A percentile compares a stretch with the other conserved stretches of the same genome.
These are phyloP conservation scores for Xylaria flabelliformis DNA, from an alignment of 495 filamentous ascomycete species.

Conservation along the genomic window DNA sequence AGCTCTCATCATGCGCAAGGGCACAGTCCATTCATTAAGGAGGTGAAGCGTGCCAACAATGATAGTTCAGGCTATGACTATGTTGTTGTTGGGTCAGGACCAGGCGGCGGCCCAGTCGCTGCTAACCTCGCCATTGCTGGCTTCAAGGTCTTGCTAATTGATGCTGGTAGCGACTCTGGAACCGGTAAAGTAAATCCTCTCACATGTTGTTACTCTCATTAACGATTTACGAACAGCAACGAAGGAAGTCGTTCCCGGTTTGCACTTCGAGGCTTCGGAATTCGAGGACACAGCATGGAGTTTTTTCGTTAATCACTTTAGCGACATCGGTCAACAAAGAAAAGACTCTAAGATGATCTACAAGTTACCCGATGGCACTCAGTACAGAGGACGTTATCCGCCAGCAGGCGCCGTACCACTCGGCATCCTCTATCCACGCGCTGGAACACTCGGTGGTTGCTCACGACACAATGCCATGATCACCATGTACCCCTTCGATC, in stretches of 20 bases:
- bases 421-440: slow-evolving; percentile 54
- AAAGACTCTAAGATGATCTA: slow-evolving; percentile 57
- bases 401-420: slow-evolving; percentile 34
- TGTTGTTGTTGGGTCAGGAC: slow-evolving; percentile 65
- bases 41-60: slow-evolving; percentile 11
- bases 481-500: slow-evolving; percentile 47
- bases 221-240: slow-evolving; percentile 30
- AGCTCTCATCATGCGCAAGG: slow-evolving; percentile 11
- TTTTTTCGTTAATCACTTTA: slow-evolving; percentile 58
- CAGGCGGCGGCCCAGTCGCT: slow-evolving; percentile 67
- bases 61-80: slow-evolving; percentile 57
- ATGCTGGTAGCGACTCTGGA: slow-evolving; percentile 60
- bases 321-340: slow-evolving; percentile 47
- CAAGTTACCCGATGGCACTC: slow-evolving; percentile 45
- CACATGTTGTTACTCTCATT: slow-evolving; percentile 26
- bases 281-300: slow-evolving; percentile 52
- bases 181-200: neutral
- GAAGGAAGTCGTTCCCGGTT: slow-evolving; percentile 46
- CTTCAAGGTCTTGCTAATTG: slow-evolving; percentile 62
- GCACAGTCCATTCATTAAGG: slow-evolving; percentile 5
- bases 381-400: slow-evolving; percentile 35
- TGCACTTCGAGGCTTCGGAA: slow-evolving; percentile 47
- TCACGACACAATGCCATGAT: slow-evolving; percentile 55
- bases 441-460: slow-evolving; percentile 54
- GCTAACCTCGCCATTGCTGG: slow-evolving; percentile 63